A percentile compares a stretch with the other conserved stretches of the same genome.
phyloP scores from a whole-genome alignment of 2,329 filamentous ascomycete species.

The Zymoseptoria passerinii region DNA sequence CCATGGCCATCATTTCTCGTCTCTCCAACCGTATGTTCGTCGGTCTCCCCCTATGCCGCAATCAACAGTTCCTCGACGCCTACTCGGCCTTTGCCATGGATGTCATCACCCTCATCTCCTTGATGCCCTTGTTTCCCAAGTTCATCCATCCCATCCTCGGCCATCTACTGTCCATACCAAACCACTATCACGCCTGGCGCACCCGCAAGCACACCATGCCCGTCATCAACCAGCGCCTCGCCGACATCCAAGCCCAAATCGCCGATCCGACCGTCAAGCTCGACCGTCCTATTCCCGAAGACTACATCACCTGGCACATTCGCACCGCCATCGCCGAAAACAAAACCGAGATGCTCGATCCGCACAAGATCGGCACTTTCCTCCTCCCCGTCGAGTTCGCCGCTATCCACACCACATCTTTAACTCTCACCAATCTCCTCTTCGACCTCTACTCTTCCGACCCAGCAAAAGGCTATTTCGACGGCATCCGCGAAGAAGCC shows the following conservation, averaged over 20 bases:
- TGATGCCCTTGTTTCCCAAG: constrained; percentile 45
- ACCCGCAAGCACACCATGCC: constrained; percentile 39
- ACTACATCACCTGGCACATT: constrained; percentile 52
- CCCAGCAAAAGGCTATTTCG: constrained; percentile 30
- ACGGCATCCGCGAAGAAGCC: constrained; percentile 27
- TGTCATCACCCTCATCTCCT: constrained; percentile 33
- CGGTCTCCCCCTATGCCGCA: constrained; percentile 38
- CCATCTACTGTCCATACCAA: constrained; percentile 37
- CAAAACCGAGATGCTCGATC: constrained; percentile 37
- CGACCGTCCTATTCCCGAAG: constrained; percentile 39
- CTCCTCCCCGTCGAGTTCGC: constrained; percentile 52
- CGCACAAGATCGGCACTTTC: constrained; percentile 43
- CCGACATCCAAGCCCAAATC: constrained; percentile 38
- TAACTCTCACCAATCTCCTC: constrained; percentile 43
- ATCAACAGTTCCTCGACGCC: constrained; percentile 40
- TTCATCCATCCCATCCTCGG: constrained; percentile 37
- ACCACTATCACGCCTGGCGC: constrained; percentile 42
- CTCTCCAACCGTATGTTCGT: constrained; percentile 40
- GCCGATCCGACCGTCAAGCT: constrained; percentile 38
- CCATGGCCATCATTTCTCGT: constrained; percentile 33
- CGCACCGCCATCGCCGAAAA: constrained; percentile 43
- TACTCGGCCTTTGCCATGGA: constrained; percentile 45
- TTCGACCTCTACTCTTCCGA: constrained; percentile 41
- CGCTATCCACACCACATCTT: constrained; percentile 50
- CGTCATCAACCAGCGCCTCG: constrained; percentile 43